Percentiles rank a stretch among this genome's conserved stretches.
Evolutionary conservation across 352 stramenopile species (phyloP).

Genomic region (Paralagenidium karlingii): DNA sequence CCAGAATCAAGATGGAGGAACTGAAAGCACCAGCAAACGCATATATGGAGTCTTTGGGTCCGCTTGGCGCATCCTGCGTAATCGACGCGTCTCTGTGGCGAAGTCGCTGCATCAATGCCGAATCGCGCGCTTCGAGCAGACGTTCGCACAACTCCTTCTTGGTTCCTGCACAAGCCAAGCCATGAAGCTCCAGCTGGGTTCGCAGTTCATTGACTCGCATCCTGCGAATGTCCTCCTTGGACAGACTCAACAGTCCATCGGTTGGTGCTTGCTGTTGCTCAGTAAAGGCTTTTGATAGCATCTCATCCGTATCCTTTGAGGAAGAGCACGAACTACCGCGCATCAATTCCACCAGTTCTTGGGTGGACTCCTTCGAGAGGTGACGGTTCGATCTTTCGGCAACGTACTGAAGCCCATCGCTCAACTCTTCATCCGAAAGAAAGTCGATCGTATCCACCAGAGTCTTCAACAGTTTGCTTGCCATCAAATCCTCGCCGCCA

Average conservation of each 20-base stretch:
- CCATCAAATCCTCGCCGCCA: conserved; percentile 8
- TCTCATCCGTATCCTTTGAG: conserved; percentile 5
- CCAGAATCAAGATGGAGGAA: conserved; percentile 42
- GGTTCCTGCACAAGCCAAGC: conserved; percentile 19
- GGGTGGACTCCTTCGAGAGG: conserved; percentile 2
- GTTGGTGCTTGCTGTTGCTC: neutral
- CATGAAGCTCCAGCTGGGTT: conserved; percentile 12
- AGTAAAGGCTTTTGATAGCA: neutral
- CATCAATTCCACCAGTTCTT: neutral
- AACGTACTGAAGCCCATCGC: conserved; percentile 23
- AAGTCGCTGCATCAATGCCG: conserved; percentile 3
- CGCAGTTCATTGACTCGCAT: conserved; percentile 35
- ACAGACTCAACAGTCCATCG: conserved; percentile 3
- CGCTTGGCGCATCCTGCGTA: neutral
- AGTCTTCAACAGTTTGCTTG: neutral
- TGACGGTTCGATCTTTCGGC: conserved; percentile 11
- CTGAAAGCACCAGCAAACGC: conserved; percentile 2
- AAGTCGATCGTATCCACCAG: conserved; percentile 13
- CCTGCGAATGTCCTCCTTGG: conserved; percentile 14
- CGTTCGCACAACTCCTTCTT: conserved; percentile 40
- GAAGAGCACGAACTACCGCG: no score
- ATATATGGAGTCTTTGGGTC: neutral
- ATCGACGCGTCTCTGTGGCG: neutral
- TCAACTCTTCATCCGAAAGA: conserved; percentile 27
- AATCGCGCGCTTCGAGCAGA: conserved; percentile 17